Base-by-base conservation (phyloP, 345 rosid species). In the Triadica sebifera region DNA sequence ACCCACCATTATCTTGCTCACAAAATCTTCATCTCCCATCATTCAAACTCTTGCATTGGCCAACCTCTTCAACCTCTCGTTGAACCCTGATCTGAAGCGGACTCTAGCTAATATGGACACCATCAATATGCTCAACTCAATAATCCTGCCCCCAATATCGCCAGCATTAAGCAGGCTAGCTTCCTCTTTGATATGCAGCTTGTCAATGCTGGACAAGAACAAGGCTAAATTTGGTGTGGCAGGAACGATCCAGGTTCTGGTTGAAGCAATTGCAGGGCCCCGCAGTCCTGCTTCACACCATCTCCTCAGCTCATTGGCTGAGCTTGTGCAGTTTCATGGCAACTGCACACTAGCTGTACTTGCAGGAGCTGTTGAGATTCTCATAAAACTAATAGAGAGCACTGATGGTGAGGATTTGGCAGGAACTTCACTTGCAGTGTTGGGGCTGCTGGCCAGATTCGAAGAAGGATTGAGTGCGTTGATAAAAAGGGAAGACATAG, bases 221-320 rank as follows among this genome's bases (percentile, higher is more conserved):
- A 89, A 89, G 81, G 91, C 91, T 69, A 87, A 81, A 81, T 87
- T 89, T 25, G 90, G 94, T 1, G 89, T 85, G 2, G 88, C 86
- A 0, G 89, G 89, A 0, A 85, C 91, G 2, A 25, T 87, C 75
- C 86, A 81, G 43, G 59, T 79, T 13, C 74, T 89, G 5, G 74
- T 86, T 17, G 62, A 75, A 62, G 80, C 77, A 0, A 51, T 87
- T 46, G 80, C 85, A 0, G 79, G 71, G 17, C 72, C 82, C 0
- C 38, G 65, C 0, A 45, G 58, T n/a, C 70, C 70, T n/a, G 80
- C 84, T 0, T 52, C 85, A 8, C 89, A 84, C 58, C 88, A 85
- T 74, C 74, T 87, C 59, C 85, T 87, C 2, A 83, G 87, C 49
- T 84, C 89, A 3, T 75, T 87, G 55, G 84, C 87, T 0, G 91